These are phyloP conservation scores for Penicillium manginii DNA, from an alignment of 495 filamentous ascomycete species.

Conservation along the genomic window DNA sequence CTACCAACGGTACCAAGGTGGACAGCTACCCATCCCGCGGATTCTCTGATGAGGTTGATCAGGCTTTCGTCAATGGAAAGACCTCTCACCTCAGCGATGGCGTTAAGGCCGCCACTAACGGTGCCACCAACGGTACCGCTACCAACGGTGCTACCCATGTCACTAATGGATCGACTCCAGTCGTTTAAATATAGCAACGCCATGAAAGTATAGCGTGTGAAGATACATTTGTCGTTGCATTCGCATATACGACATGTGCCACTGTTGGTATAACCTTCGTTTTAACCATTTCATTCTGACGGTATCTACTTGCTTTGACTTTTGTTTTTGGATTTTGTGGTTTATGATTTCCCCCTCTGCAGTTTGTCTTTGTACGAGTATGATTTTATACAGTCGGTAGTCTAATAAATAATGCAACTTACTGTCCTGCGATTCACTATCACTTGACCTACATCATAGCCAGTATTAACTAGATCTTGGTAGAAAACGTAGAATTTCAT, in stretches of 20 bases:
- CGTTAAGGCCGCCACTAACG: conserved; percentile 22
- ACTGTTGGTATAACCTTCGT: conserved; percentile 2
- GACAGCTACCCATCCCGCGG: conserved; percentile 37
- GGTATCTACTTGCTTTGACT: conserved; percentile 12
- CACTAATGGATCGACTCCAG: conserved; percentile 6
- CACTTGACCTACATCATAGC: too few relatives aligned
- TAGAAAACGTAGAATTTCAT: too few relatives aligned
- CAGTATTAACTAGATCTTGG: too few relatives aligned
- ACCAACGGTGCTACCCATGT: conserved; percentile 29
- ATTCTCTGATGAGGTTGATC: conserved; percentile 59
- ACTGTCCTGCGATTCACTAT: conserved; percentile 7
- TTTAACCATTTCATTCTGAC: conserved; percentile 5
- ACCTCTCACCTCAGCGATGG: conserved; percentile 18
- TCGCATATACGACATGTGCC: conserved; percentile 4
- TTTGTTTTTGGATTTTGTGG: conserved; percentile 15
- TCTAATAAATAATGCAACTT: conserved; percentile 35
- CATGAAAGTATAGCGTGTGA: background rate
- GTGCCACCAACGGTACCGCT: conserved; percentile 22
- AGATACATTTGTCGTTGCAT: conserved; percentile 8
- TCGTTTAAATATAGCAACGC: background rate
- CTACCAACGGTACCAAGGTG: conserved; percentile 24
- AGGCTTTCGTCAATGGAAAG: conserved; percentile 51
- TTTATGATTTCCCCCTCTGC: conserved; percentile 36
- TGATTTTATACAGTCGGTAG: conserved; percentile 25
- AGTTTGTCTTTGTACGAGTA: conserved; percentile 29